Percentiles rank a stretch among this genome's conserved stretches.
phyloP scores from a whole-genome alignment of 2,329 filamentous ascomycete species.

The Paradendryphiella salina region DNA sequence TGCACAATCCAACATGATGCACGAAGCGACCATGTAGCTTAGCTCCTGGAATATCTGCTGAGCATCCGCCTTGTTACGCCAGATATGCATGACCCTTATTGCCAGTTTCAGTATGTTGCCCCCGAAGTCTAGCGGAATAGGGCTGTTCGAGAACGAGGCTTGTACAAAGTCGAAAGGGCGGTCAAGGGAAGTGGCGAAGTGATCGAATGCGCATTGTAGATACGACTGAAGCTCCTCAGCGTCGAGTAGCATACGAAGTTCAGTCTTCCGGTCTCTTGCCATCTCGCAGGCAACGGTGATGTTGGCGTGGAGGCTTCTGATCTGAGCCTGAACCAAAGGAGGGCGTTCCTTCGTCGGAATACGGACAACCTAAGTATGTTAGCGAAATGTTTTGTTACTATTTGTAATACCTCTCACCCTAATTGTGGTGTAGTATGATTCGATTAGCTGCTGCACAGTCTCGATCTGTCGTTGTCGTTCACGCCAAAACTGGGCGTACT shows the following conservation, averaged over 20 bases:
- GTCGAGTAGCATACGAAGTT: conserved; percentile 53
- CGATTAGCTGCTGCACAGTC: no score
- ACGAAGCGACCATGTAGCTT: conserved; percentile 56
- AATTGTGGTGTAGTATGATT: no score
- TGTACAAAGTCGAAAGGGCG: conserved; percentile 58
- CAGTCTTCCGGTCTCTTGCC: background rate
- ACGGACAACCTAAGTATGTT: no score
- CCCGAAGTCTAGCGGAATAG: conserved; percentile 54
- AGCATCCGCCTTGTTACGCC: conserved; percentile 10
- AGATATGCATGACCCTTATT: no score
- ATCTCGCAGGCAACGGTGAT: background rate
- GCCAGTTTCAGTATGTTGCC: conserved; percentile 57
- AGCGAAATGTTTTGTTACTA: no score
- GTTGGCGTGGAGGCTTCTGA: background rate
- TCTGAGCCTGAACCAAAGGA: no score
- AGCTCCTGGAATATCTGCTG: conserved; percentile 50
- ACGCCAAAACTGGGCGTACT: background rate
- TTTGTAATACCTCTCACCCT: no score
- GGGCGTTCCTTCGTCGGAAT: no score
- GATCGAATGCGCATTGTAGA: conserved; percentile 56
- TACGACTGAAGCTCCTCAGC: conserved; percentile 54
- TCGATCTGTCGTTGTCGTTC: no score
- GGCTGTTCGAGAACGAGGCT: conserved; percentile 51
- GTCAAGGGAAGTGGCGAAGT: conserved; percentile 53
- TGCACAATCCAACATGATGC: conserved; percentile 55